phyloP scores from a whole-genome alignment of 306 rosid species.

The Senna siamea region DNA sequence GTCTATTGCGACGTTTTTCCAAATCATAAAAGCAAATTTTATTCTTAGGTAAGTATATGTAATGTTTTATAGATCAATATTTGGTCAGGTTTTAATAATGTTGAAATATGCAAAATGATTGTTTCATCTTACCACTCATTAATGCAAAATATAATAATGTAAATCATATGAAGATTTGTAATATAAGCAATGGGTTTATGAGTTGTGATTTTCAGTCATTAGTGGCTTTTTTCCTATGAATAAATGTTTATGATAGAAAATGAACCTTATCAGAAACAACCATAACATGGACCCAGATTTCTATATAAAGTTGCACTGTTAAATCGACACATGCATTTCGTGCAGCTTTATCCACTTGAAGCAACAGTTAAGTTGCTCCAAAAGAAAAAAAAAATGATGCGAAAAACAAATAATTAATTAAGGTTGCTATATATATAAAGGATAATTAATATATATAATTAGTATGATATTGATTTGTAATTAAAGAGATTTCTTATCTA shows the following conservation, averaged over 20 bases:
- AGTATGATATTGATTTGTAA: neutral
- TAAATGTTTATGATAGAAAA: neutral
- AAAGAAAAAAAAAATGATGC: neutral
- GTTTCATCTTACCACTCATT: no score
- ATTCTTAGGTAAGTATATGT: no score
- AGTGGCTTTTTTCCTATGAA: no score
- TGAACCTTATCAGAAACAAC: conserved; percentile 14
- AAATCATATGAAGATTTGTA: no score
- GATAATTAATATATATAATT: neutral
- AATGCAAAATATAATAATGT: no score
- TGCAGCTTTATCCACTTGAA: conserved; percentile 3
- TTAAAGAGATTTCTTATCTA: conserved; percentile 23
- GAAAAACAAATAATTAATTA: neutral
- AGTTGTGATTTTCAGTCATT: no score
- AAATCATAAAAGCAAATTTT: no score
- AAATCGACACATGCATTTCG: conserved; percentile 19
- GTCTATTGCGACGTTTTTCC: neutral
- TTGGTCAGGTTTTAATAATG: no score
- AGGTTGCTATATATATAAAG: neutral
- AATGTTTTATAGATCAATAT: no score
- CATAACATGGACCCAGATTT: neutral
- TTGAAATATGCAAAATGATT: no score
- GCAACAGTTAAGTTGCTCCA: no score
- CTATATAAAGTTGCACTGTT: conserved; percentile 9
- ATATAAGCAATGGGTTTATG: neutral